Conservation (phyloP, 306 rosid genomes). For the Vicia villosa region DNA sequence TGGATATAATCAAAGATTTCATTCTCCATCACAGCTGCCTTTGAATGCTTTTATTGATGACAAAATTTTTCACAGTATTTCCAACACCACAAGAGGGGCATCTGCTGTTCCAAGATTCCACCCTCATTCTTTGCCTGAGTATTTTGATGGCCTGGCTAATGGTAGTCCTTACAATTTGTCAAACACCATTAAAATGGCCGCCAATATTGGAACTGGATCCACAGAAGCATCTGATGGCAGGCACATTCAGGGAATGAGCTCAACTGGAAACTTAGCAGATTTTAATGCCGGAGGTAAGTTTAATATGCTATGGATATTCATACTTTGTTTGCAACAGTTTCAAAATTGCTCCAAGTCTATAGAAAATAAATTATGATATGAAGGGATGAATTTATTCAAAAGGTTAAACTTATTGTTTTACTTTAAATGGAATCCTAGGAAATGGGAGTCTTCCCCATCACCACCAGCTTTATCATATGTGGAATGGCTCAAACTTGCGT, state of each 20-base stretch:
- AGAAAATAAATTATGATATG: constrained; percentile 12
- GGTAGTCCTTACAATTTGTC: constrained; percentile 51
- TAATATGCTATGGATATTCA: constrained; percentile 14
- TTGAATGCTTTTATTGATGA: constrained; percentile 49
- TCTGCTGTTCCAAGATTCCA: constrained; percentile 57
- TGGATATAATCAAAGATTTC: constrained; percentile 58
- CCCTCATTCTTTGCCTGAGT: constrained; percentile 78
- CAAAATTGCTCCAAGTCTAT: constrained; percentile 1
- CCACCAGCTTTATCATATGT: constrained; percentile 63
- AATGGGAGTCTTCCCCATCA: constrained; percentile 59
- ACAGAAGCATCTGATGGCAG: constrained; percentile 56
- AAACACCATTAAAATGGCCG: constrained; percentile 47
- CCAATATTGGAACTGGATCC: constrained; percentile 54
- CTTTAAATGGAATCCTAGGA: constrained; percentile 34
- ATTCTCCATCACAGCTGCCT: constrained; percentile 47
- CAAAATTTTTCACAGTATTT: constrained; percentile 47
- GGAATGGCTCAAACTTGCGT: constrained; percentile 63
- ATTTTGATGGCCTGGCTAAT: constrained; percentile 57
- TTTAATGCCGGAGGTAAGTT: constrained; percentile 66
- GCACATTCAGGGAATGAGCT: constrained; percentile 51
- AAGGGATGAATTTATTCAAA: constrained; percentile 1
- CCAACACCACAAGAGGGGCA: constrained; percentile 51
- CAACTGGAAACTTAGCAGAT: constrained; percentile 57
- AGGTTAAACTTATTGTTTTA: constrained; percentile 23
- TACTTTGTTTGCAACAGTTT: constrained; percentile 31